Evolutionary conservation across 2,329 filamentous ascomycete genomes (phyloP).

Genomic region (Clonostachys rhizophaga): DNA sequence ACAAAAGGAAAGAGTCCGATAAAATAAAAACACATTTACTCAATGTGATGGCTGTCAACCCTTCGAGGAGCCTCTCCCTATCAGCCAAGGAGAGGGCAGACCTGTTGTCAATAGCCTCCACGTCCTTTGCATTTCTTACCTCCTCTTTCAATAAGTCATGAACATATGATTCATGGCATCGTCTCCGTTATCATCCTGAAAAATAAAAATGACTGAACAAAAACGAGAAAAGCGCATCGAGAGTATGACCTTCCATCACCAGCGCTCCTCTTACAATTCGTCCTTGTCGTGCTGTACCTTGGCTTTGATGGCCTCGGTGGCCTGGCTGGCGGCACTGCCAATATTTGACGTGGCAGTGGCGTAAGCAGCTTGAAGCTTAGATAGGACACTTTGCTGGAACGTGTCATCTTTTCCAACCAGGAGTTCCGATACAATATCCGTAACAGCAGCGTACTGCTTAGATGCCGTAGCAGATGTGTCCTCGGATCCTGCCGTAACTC

Average conservation of each 20-base stretch:
- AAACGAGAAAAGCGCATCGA: neutral
- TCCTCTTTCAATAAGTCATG: neutral
- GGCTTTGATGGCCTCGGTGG: constrained; percentile 36
- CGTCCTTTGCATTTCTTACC: neutral
- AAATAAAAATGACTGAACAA: neutral
- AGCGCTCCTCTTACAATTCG: constrained; percentile 26
- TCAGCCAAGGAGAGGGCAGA: neutral
- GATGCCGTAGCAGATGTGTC: constrained; percentile 53
- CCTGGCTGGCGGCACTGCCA: constrained; percentile 35
- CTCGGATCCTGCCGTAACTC: constrained; percentile 36
- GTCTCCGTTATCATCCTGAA: too few relatives aligned
- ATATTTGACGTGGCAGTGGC: constrained; percentile 58
- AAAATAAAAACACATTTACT: too few relatives aligned
- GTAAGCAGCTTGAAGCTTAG: constrained; percentile 66
- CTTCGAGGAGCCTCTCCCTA: too few relatives aligned
- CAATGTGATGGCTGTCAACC: too few relatives aligned
- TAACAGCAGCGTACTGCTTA: constrained; percentile 65
- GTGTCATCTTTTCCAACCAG: constrained; percentile 73
- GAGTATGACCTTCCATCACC: too few relatives aligned
- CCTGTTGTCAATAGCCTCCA: neutral
- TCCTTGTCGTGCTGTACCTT: constrained; percentile 27
- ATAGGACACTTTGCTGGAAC: constrained; percentile 77
- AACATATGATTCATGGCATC: too few relatives aligned
- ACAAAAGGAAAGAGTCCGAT: too few relatives aligned
- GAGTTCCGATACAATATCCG: constrained; percentile 70